Evolutionary conservation across 208 protist species (phyloP).

Genomic region (Leishmania amazonensis): DNA sequence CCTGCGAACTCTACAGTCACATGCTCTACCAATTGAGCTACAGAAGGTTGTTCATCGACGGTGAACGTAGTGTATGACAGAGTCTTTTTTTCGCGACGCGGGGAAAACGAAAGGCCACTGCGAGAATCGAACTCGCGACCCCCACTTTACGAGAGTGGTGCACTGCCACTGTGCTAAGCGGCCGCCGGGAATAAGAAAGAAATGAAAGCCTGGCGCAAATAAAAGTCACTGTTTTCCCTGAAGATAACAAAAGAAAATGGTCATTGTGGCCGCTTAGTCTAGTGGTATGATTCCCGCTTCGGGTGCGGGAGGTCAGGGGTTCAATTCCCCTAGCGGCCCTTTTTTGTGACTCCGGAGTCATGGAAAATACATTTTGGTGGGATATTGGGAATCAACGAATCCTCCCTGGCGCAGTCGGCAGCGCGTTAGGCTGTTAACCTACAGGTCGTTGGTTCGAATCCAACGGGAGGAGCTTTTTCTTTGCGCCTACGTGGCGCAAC

Average conservation of each 20-base stretch:
- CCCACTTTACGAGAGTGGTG: conserved; percentile 96
- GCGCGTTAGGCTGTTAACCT: conserved; percentile 96
- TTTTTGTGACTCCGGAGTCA: not conserved
- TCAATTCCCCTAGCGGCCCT: conserved; percentile 49
- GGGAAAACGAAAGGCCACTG: conserved; percentile 39
- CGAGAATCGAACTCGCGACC: conserved; percentile 96
- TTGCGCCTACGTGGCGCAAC: too few relatives aligned
- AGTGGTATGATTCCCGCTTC: conserved; percentile 66
- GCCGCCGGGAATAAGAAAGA: conserved; percentile 28
- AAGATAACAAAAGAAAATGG: not conserved
- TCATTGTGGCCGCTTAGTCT: conserved; percentile 60
- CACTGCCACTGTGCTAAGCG: conserved; percentile 96
- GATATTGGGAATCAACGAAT: conserved; percentile 1
- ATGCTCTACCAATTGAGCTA: conserved; percentile 15
- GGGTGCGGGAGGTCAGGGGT: conserved; percentile 69
- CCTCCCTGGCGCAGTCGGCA: conserved; percentile 95
- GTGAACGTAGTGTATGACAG: too few relatives aligned
- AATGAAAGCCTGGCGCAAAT: too few relatives aligned
- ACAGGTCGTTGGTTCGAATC: conserved; percentile 96
- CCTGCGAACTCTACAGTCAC: conserved; percentile 30
- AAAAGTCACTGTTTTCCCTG: too few relatives aligned
- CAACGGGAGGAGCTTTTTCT: conserved; percentile 92
- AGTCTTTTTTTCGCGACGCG: too few relatives aligned
- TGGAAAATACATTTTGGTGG: too few relatives aligned
- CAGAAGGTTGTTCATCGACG: not conserved